These are phyloP conservation scores for Aegilops tauschii DNA, from an alignment of 176 grass and related monocot genomes.

Conservation along the genomic window DNA sequence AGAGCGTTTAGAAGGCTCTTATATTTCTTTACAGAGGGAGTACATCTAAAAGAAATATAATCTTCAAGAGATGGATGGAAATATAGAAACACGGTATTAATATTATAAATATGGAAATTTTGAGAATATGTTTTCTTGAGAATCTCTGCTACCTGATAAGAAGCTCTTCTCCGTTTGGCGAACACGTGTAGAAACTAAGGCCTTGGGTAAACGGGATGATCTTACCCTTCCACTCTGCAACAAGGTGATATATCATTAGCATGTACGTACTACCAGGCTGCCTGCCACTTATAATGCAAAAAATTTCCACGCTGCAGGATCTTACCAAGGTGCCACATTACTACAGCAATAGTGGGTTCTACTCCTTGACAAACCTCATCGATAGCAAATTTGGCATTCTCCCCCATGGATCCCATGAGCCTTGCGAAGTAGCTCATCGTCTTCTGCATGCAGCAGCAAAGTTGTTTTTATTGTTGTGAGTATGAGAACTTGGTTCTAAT, in stretches of 20 bases:
- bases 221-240: conserved; percentile 78
- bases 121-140: no score
- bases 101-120: no score
- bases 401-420: conserved; percentile 65
- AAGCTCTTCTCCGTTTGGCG: conserved; percentile 24
- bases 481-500: neutral
- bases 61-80: neutral
- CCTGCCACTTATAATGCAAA: neutral
- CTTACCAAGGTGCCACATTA: conserved; percentile 84
- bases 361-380: conserved; percentile 56
- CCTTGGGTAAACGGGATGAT: conserved; percentile 62
- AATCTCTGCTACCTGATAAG: conserved; percentile 59
- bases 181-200: conserved; percentile 67
- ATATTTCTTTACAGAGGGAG: no score
- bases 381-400: conserved; percentile 50
- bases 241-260: neutral
- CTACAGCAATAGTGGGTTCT: conserved; percentile 20
- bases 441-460: conserved; percentile 36
- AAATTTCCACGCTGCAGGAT: neutral
- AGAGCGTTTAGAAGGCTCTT: no score
- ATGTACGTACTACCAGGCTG: neutral
- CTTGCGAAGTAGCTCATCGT: conserved; percentile 41
- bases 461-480: neutral
- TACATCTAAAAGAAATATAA: neutral
- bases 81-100: no score